A percentile compares a stretch with the other conserved stretches of the same genome.
Evolutionary conservation across 768 basidiomycete genomes (phyloP).

Genomic region (Scleroderma bovista): DNA sequence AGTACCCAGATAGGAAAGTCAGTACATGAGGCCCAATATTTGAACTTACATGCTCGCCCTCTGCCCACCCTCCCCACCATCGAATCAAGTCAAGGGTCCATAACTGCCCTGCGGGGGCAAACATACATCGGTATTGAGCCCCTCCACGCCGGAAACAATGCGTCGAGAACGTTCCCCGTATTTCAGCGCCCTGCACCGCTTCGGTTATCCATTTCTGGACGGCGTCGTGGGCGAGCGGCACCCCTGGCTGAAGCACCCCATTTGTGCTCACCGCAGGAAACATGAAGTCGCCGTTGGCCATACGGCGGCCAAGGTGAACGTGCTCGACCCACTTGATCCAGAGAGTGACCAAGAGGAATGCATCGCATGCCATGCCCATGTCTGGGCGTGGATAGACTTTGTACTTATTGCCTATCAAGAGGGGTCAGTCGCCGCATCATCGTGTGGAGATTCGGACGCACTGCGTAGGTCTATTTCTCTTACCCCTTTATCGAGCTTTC

Average conservation of each 20-base stretch:
- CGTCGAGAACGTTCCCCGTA: constrained; percentile 15
- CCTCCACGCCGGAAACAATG: constrained; percentile 25
- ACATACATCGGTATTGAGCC: constrained; percentile 26
- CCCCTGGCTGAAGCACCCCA: constrained; percentile 16
- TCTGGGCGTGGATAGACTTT: neutral
- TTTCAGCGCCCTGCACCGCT: constrained; percentile 1
- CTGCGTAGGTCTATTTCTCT: constrained; percentile 15
- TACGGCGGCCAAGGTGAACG: neutral
- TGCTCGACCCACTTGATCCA: constrained; percentile 4
- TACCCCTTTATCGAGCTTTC: constrained; percentile 18
- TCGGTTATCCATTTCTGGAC: constrained; percentile 18
- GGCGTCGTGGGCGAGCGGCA: constrained; percentile 17
- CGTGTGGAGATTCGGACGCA: neutral
- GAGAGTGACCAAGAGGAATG: neutral
- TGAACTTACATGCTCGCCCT: constrained; percentile 30
- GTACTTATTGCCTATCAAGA: constrained; percentile 1
- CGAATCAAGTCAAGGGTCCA: constrained; percentile 32
- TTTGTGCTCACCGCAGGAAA: constrained; percentile 21
- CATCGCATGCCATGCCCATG: neutral
- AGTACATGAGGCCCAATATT: too few species aligned
- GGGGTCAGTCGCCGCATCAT: neutral
- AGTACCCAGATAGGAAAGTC: neutral
- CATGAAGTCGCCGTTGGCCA: constrained; percentile 12
- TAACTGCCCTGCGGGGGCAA: constrained; percentile 26
- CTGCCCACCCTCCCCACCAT: constrained; percentile 43